These are phyloP conservation scores for Cyberlindnera petersonii DNA, from an alignment of 805 yeast genomes.

Conservation along the genomic window DNA sequence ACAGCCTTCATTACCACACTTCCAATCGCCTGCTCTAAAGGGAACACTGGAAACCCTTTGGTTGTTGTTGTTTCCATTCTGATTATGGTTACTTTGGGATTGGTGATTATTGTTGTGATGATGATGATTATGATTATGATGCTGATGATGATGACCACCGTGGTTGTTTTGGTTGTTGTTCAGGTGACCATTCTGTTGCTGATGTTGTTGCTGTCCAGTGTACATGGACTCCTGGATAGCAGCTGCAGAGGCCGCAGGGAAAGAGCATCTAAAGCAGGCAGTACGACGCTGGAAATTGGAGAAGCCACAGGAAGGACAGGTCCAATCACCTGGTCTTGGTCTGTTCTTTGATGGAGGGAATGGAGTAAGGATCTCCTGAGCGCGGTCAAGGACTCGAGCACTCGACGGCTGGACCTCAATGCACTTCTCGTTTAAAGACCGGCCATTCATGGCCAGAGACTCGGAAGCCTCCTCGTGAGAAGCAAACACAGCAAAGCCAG, in stretches of 20 bases:
- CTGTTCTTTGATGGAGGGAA: constrained; percentile 83
- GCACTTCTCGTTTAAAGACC: constrained; percentile 64
- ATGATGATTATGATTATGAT: constrained; percentile 9
- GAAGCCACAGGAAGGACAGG: constrained; percentile 94
- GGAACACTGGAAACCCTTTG: constrained; percentile 60
- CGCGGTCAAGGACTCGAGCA: constrained; percentile 69
- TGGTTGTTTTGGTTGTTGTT: constrained; percentile 8
- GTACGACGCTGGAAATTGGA: constrained; percentile 92
- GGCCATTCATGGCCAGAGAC: constrained; percentile 74
- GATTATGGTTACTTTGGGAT: constrained; percentile 23
- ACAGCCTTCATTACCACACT: constrained; percentile 75
- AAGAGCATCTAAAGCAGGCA: constrained; percentile 89
- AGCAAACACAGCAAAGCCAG: constrained; percentile 84
- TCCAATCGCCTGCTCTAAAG: constrained; percentile 96
- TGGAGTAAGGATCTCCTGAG: constrained; percentile 75
- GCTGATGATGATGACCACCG: constrained; percentile 1
- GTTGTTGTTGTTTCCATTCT: constrained; percentile 14
- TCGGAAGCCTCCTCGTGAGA: constrained; percentile 85
- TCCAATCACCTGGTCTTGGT: constrained; percentile 97
- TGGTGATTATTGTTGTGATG: constrained; percentile 21
- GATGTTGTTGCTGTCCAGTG: constrained; percentile 13
- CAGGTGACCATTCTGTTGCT: background rate
- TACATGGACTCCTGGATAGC: constrained; percentile 58
- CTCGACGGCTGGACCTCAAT: constrained; percentile 89
- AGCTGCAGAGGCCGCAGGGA: constrained; percentile 74